These are phyloP conservation scores for Beauveria scarabaeidicola DNA, from an alignment of 2,329 filamentous ascomycete species.

Conservation along the genomic window DNA sequence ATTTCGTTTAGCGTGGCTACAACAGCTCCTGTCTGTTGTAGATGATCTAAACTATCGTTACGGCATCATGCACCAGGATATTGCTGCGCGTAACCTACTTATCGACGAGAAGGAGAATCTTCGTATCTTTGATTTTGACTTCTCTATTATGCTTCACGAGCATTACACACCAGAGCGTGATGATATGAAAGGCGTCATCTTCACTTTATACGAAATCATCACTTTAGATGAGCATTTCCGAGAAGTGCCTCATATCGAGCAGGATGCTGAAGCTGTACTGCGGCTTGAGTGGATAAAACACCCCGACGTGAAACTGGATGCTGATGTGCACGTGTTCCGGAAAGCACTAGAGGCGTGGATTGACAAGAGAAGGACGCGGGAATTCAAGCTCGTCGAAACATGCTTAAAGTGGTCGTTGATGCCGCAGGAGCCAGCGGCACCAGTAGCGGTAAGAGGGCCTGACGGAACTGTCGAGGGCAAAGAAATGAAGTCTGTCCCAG, in stretches of 20 bases:
- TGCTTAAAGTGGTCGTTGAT: constrained; percentile 13
- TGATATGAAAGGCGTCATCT: constrained; percentile 27
- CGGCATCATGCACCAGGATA: constrained; percentile 31
- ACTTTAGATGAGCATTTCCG: constrained; percentile 22
- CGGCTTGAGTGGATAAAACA: constrained; percentile 22
- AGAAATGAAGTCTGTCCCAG: neutral
- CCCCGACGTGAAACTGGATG: constrained; percentile 23
- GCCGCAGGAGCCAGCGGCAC: constrained; percentile 11
- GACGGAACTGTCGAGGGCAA: neutral
- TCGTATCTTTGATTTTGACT: constrained; percentile 31
- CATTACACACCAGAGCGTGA: constrained; percentile 17
- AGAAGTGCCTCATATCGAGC: constrained; percentile 17
- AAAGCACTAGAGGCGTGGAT: constrained; percentile 16
- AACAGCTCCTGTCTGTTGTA: constrained; percentile 28
- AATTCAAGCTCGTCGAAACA: constrained; percentile 1
- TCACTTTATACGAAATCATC: constrained; percentile 30
- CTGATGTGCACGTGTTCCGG: constrained; percentile 16
- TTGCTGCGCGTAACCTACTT: constrained; percentile 31
- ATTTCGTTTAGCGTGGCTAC: constrained; percentile 29
- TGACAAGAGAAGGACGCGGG: constrained; percentile 13
- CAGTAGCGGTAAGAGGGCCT: neutral
- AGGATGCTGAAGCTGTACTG: constrained; percentile 15
- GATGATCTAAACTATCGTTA: constrained; percentile 29
- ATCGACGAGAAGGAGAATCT: constrained; percentile 25
- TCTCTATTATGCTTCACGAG: constrained; percentile 18